Conservation (phyloP, 768 basidiomycete genomes). For the Vishniacozyma victoriae region DNA sequence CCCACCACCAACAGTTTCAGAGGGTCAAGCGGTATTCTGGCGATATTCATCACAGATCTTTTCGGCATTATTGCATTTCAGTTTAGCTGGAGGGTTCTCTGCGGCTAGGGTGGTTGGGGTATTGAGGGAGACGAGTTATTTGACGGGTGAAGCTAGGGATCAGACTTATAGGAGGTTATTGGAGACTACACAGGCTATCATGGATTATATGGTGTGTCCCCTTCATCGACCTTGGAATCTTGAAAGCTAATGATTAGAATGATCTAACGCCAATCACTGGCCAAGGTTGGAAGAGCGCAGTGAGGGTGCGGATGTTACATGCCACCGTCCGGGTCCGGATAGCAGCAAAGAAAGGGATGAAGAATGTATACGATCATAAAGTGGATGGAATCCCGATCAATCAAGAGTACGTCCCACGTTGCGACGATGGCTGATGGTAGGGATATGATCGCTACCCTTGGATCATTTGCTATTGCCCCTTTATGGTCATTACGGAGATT, state of each 20-base stretch:
- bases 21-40: constrained; percentile 46
- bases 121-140: constrained; percentile 42
- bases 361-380: constrained; percentile 32
- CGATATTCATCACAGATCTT: constrained; percentile 40
- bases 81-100: constrained; percentile 40
- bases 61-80: constrained; percentile 38
- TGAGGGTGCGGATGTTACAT: constrained; percentile 42
- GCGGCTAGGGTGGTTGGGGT: constrained; percentile 30
- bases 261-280: constrained; percentile 40
- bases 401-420: constrained; percentile 34
- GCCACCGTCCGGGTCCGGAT: constrained; percentile 38
- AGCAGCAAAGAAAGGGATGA: constrained; percentile 14
- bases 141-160: constrained; percentile 30
- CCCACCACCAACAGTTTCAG: constrained; percentile 19
- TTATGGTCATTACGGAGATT: constrained; percentile 39
- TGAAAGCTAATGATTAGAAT: constrained; percentile 12
- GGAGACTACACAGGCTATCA: constrained; percentile 35
- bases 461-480: constrained; percentile 42
- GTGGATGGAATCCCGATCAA: constrained; percentile 42
- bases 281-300: constrained; percentile 38
- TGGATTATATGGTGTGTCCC: constrained; percentile 29
- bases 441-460: constrained; percentile 41
- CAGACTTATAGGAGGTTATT: constrained; percentile 29
- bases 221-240: background rate
- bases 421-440: constrained; percentile 7